phyloP scores from a whole-genome alignment of 345 rosid genomes.

The Salix koriyanagi region DNA sequence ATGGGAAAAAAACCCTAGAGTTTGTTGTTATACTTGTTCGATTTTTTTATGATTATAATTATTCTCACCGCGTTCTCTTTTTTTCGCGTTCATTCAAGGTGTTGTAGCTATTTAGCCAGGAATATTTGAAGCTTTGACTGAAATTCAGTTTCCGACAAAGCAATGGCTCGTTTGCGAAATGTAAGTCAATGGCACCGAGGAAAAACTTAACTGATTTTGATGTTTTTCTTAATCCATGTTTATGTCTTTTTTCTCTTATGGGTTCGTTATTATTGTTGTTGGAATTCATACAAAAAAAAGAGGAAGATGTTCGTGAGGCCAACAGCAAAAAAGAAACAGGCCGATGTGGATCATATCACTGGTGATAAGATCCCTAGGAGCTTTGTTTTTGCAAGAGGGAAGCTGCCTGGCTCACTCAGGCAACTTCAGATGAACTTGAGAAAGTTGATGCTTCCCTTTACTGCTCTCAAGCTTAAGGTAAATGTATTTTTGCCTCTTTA shows the following conservation, averaged over 20 bases:
- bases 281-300: constrained; percentile 42
- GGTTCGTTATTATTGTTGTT: neutral
- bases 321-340: constrained; percentile 43
- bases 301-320: constrained; percentile 62
- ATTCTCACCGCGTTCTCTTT: neutral
- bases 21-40: neutral
- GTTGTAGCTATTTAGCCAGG: neutral
- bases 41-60: neutral
- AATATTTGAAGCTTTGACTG: neutral
- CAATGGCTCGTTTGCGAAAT: constrained; percentile 15
- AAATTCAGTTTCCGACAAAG: neutral
- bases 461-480: constrained; percentile 90
- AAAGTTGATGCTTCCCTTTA: constrained; percentile 89
- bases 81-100: neutral
- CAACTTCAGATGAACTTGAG: constrained; percentile 90
- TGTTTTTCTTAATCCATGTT: neutral
- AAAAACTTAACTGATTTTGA: neutral
- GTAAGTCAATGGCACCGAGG: constrained; percentile 1
- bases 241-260: neutral
- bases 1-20: neutral
- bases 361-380: constrained; percentile 89
- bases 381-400: constrained; percentile 84
- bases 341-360: constrained; percentile 64
- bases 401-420: constrained; percentile 66
- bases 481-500: neutral